These are phyloP conservation scores for Peniophora sp. DNA, from an alignment of 1,284 basidiomycete species.

Conservation along the genomic window DNA sequence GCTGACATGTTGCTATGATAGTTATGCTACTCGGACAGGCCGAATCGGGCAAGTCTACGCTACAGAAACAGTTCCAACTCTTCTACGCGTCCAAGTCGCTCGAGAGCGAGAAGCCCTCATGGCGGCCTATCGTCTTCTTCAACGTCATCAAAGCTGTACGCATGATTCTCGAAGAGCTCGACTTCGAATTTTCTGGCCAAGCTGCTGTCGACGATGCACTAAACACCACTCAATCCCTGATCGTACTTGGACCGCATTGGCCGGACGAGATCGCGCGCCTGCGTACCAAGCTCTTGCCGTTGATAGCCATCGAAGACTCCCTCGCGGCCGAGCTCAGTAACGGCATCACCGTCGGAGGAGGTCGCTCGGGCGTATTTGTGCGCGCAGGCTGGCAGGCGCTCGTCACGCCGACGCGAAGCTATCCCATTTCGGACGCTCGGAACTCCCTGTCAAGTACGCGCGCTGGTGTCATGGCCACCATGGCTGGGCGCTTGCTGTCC, in stretches of 20 bases:
- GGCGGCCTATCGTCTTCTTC: constrained; percentile 74
- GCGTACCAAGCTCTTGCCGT: constrained; percentile 48
- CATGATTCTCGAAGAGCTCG: constrained; percentile 66
- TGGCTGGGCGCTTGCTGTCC: constrained; percentile 49
- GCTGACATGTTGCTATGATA: constrained; percentile 2
- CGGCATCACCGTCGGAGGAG: constrained; percentile 50
- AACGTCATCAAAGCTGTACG: constrained; percentile 74
- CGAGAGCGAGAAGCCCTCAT: constrained; percentile 61
- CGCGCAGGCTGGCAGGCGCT: constrained; percentile 61
- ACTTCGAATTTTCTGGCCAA: constrained; percentile 40
- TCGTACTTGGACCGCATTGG: constrained; percentile 20
- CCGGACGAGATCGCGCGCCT: constrained; percentile 43
- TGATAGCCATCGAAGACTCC: constrained; percentile 59
- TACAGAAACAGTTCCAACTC: constrained; percentile 76
- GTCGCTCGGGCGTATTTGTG: constrained; percentile 54
- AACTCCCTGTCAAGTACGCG: constrained; percentile 24
- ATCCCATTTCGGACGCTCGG: constrained; percentile 27
- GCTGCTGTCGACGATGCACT: constrained; percentile 8
- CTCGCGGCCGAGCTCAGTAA: constrained; percentile 62
- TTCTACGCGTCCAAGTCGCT: constrained; percentile 65
- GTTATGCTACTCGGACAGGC: constrained; percentile 65
- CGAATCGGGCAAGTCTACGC: constrained; percentile 72
- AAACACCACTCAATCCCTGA: constrained; percentile 11
- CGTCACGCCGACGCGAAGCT: constrained; percentile 36
- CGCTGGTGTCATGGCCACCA: constrained; percentile 31